A percentile compares a stretch with the other conserved stretches of the same genome.
These are phyloP conservation scores for Chlorencoelia australis DNA, from an alignment of 2,329 filamentous ascomycete species.

Conservation along the genomic window DNA sequence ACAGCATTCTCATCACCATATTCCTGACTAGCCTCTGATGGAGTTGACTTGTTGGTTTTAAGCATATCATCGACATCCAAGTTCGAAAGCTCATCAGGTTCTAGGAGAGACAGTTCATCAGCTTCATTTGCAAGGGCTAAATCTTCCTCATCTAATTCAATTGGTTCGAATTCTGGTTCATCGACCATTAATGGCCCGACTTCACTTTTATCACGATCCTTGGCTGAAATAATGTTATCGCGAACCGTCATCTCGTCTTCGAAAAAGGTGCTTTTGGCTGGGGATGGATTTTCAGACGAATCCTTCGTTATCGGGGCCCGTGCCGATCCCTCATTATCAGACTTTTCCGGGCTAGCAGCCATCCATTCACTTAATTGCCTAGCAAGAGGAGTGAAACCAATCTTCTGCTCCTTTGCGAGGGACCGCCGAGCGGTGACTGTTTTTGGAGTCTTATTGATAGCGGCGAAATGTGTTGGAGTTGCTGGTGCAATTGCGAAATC, in stretches of 20 bases:
- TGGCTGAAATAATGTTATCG: constrained; percentile 28
- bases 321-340: constrained; percentile 1
- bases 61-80: neutral
- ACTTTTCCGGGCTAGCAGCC: constrained; percentile 44
- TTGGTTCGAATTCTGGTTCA: constrained; percentile 34
- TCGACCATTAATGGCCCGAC: constrained; percentile 18
- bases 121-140: constrained; percentile 47
- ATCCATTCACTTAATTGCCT: constrained; percentile 53
- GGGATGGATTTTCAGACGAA: constrained; percentile 13
- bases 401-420: constrained; percentile 6
- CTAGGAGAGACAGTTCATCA: constrained; percentile 48
- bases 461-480: constrained; percentile 32
- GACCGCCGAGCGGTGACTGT: constrained; percentile 7
- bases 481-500: constrained; percentile 27
- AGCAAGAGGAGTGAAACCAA: constrained; percentile 56
- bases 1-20: constrained; percentile 58
- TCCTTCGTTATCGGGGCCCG: neutral
- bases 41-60: constrained; percentile 31
- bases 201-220: no score
- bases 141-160: constrained; percentile 44
- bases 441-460: constrained; percentile 16
- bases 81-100: constrained; percentile 26
- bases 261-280: constrained; percentile 43
- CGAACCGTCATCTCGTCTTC: constrained; percentile 49
- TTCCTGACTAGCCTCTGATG: constrained; percentile 54